Conservation (phyloP, 345 rosid genomes). For the Gossypium arboreum region DNA sequence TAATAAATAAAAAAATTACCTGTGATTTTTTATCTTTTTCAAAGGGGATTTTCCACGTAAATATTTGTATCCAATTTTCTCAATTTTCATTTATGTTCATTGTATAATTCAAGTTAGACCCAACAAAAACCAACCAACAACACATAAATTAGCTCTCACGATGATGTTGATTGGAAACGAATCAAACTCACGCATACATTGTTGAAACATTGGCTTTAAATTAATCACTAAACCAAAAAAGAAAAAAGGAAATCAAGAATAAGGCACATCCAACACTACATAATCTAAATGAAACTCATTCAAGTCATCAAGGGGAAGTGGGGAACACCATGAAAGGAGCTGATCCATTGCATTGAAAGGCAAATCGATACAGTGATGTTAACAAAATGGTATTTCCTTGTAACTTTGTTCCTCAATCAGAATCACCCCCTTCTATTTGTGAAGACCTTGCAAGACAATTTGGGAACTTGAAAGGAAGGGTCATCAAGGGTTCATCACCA, state of each 20-base stretch:
- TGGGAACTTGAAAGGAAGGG: slow-evolving; percentile 28
- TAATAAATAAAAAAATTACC: no score
- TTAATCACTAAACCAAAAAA: not conserved
- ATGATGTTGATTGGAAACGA: no score
- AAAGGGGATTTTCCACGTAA: no score
- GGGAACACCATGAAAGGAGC: not conserved
- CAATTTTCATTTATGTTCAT: no score
- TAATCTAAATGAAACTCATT: not conserved
- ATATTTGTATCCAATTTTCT: no score
- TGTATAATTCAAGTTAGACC: no score
- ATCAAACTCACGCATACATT: no score
- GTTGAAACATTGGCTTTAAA: not conserved
- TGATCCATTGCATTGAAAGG: not conserved
- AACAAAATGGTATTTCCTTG: not conserved
- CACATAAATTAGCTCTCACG: no score
- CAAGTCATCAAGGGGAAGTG: not conserved
- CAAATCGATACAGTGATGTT: not conserved
- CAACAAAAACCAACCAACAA: no score
- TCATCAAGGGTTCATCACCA: slow-evolving; percentile 29
- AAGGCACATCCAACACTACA: not conserved
- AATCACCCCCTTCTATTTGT: not conserved
- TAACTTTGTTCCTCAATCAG: not conserved
- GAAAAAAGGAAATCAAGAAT: not conserved
- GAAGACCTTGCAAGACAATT: slow-evolving; percentile 5
- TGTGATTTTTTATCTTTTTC: no score